These are phyloP conservation scores for Nelumbo lutea DNA, from an alignment of 164 flowering plant species.

Conservation along the genomic window DNA sequence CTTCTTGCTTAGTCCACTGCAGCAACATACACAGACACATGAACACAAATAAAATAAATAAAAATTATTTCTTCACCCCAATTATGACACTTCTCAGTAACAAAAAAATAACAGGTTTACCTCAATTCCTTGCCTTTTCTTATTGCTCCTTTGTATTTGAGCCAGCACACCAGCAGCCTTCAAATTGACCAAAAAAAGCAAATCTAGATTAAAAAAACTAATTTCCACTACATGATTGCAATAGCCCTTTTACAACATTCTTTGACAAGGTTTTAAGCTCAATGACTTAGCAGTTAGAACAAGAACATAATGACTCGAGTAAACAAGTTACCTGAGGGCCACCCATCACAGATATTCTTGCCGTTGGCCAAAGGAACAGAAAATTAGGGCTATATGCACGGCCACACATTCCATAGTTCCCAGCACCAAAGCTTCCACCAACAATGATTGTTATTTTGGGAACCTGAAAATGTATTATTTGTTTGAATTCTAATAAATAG, in stretches of 20 bases:
- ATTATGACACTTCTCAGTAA: background rate
- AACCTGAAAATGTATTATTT: conserved; percentile 42
- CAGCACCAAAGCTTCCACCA: conserved; percentile 99
- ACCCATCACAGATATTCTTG: conserved; percentile 96
- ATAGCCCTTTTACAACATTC: too few species aligned
- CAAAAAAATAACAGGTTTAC: conserved; percentile 27
- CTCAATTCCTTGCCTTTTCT: conserved; percentile 74
- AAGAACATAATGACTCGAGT: too few species aligned
- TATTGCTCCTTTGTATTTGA: conserved; percentile 75
- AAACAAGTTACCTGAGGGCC: conserved; percentile 72
- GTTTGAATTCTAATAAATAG: background rate
- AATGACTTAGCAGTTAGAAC: too few species aligned
- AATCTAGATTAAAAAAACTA: background rate
- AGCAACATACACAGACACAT: conserved; percentile 1
- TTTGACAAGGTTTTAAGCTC: too few species aligned
- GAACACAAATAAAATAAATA: background rate
- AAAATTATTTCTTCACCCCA: background rate
- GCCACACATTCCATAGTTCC: conserved; percentile 99
- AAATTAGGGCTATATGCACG: conserved; percentile 97
- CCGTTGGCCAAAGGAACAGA: conserved; percentile 95
- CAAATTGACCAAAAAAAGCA: conserved; percentile 7
- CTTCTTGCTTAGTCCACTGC: conserved; percentile 88
- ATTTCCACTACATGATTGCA: background rate
- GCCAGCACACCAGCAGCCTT: conserved; percentile 98
- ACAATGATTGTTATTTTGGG: conserved; percentile 84